Evolutionary conservation across 768 basidiomycete genomes (phyloP), one percentile per base, ranked within the genome.

Genomic region (Auricularia auricula-judae): DNA sequence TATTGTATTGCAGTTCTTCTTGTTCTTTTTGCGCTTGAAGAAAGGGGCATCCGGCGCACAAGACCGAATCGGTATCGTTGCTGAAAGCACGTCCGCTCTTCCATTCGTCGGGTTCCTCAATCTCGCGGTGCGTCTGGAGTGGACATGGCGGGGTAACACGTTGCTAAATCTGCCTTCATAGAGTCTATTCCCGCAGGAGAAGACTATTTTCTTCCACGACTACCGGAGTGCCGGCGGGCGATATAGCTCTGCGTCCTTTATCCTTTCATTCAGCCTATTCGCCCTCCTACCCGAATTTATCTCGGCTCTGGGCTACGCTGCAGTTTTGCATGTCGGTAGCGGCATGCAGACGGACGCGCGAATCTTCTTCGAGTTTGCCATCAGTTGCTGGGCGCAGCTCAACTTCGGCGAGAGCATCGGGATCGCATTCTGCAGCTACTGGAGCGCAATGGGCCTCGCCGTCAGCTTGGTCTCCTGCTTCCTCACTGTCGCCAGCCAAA

Each of bases 141-240:
- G 14, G 4, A 18, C 21, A 18, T 18, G 47, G 47, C 47, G 18
- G 5, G 10, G 43, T 44, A 10, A 18, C 43, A 10, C 5, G 5
- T 21, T 51, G 16, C 47, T 51, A 18, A 51, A 8, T 10, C 11
- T 51, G 47, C 5, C 76, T 65, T 71, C 34, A 14, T 18, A 59
- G 56, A 35, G 78, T 5, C 73, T 80, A 65, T 82, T 76, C 68
- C 80, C 80, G 0, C 71, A 71, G 23, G 81, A 82, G 61, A 72
- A 75, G 59, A 72, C 77, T 34, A 66, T 79, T 3, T 81, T 77
- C 68, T 72, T 77, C 64, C 76, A 81, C 68, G 80, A 81, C 66
- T 75, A 72, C 61, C 69, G 71, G 18, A 74, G 73, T 23, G 74
- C 73, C 14, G 80, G 77, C 0, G 69, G 73, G 3, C 18, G 56